These are phyloP conservation scores for Capsicum baccatum DNA, from an alignment of 257 asterid genomes.

Conservation along the genomic window DNA sequence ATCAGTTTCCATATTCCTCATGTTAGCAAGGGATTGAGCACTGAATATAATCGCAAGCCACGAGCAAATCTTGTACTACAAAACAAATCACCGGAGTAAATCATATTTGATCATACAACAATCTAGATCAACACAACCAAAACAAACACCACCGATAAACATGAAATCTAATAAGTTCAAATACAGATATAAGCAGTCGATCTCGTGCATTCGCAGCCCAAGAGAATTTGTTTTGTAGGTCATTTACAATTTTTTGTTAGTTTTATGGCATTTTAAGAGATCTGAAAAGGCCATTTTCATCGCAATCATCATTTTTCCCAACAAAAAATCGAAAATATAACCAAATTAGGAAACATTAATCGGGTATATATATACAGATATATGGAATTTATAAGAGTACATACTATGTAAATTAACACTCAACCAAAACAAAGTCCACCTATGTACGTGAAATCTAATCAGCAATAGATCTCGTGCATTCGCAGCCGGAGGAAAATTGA, in stretches of 20 bases:
- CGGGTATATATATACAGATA: neutral
- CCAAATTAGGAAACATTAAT: neutral
- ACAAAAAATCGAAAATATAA: neutral
- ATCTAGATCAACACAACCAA: neutral
- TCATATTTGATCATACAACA: neutral
- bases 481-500: too few relatives aligned
- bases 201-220: neutral
- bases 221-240: too few relatives aligned
- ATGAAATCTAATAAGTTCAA: neutral
- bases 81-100: conserved; percentile 16
- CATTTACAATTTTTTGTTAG: too few relatives aligned
- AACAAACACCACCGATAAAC: neutral
- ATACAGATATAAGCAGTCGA: neutral
- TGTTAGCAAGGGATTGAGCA: conserved; percentile 89
- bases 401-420: too few relatives aligned
- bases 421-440: too few relatives aligned
- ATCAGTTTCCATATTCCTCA: conserved; percentile 92
- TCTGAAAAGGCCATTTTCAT: too few relatives aligned
- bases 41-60: conserved; percentile 92
- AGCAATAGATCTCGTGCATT: too few relatives aligned
- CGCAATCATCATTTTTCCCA: too few relatives aligned
- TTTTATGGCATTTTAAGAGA: too few relatives aligned
- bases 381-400: neutral
- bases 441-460: too few relatives aligned
- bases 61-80: conserved; percentile 86